These are phyloP conservation scores for Plectosphaerella sp. DNA, from an alignment of 2,329 filamentous ascomycete species.

Conservation along the genomic window DNA sequence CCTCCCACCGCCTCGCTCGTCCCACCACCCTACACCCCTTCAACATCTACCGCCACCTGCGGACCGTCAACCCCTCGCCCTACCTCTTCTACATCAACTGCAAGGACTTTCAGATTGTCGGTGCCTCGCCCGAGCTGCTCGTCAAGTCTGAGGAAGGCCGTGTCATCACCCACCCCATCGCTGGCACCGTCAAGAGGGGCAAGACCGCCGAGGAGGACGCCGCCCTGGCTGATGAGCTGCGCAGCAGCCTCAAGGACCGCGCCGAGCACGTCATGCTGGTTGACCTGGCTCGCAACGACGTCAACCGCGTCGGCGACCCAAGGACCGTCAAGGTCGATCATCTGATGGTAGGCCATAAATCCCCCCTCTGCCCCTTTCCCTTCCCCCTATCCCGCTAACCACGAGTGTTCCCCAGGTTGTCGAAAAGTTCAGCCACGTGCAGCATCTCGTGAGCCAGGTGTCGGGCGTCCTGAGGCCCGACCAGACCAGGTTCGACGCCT, in stretches of 20 bases:
- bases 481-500: slow-evolving; percentile 90
- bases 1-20: slow-evolving; percentile 86
- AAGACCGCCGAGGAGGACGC: slow-evolving; percentile 78
- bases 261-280: slow-evolving; percentile 98
- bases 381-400: not conserved
- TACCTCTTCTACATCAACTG: slow-evolving; percentile 97
- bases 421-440: slow-evolving; percentile 92
- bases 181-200: slow-evolving; percentile 88
- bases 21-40: slow-evolving; percentile 92
- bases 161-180: slow-evolving; percentile 95
- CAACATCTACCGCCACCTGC: slow-evolving; percentile 94
- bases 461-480: slow-evolving; percentile 80
- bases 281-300: slow-evolving; percentile 90
- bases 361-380: not conserved
- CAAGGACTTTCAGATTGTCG: slow-evolving; percentile 88
- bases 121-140: slow-evolving; percentile 89
- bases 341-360: slow-evolving; percentile 60
- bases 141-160: slow-evolving; percentile 84
- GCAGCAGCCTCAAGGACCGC: slow-evolving; percentile 80
- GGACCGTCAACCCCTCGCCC: slow-evolving; percentile 95
- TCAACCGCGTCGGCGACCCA: slow-evolving; percentile 93
- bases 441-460: slow-evolving; percentile 94
- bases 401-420: slow-evolving; percentile 41
- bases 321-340: slow-evolving; percentile 85
- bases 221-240: slow-evolving; percentile 70